Base-by-base conservation (phyloP, 768 basidiomycete species). In the Tylopilus cervinicoccineus region DNA sequence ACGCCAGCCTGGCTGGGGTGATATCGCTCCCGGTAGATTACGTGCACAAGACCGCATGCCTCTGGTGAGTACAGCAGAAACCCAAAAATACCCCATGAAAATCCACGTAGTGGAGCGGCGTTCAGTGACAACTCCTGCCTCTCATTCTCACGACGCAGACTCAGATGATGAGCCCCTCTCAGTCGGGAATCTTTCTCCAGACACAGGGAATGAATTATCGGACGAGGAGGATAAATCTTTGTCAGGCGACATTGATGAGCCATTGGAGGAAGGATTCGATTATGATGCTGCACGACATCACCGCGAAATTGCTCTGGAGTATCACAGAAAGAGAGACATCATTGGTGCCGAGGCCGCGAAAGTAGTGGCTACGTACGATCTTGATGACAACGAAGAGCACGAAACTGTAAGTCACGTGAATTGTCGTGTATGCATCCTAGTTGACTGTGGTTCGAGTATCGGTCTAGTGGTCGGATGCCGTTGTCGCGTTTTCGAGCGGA, bases 251-350 rank as follows among this genome's bases (percentile, higher is more conserved):
- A 61, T 60, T 17, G 60, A 75, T n/a, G 76, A 71, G 23, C 67
- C 68, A 2, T 50, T 70, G 40, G 71, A 76, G 41, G 78, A 82
- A 34, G 77, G 74, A 34, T 70, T 74, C 22, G 83, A 88, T 56
- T 67, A 81, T 27, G 80, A 87, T 54, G 73, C 71, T 41, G 83
- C 79, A 20, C 77, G 72, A 43, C 84, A 86, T 56, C 84, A 88
- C 54, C 81, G 86, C 24, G 87, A 89, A 62, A 76, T 90, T 54
- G 81, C 83, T 16, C 58, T 89, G 34, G 81, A 81, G 54, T 90
- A 91, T 59, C 73, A 84, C 62, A 68, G 74, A 53, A 85, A 81
- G 61, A 79, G 85, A 41, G 67, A 65, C 29, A 70, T 70, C 16
- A 75, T 89, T 43, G 80, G 81, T 1, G 70, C 76, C 32, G 76